phyloP scores from a whole-genome alignment of 192 early-diverging fungal species.

The Kickxella alabastrina region DNA sequence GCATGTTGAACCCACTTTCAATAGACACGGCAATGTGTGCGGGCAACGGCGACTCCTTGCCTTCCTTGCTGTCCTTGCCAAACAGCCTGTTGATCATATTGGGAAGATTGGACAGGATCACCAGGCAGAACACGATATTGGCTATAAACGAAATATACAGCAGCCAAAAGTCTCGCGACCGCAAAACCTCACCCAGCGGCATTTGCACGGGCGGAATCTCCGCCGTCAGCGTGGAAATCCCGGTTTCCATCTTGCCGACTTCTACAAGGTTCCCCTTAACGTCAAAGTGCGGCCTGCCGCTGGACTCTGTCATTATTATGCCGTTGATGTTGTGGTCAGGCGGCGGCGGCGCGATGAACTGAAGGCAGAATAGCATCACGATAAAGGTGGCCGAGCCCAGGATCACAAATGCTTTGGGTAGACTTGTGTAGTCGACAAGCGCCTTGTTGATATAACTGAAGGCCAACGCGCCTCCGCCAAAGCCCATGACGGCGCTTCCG shows the following conservation, averaged over 20 bases:
- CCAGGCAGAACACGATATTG: slow-evolving; percentile 61
- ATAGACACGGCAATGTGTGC: slow-evolving; percentile 56
- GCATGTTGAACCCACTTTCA: slow-evolving; percentile 60
- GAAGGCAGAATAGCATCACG: slow-evolving; percentile 54
- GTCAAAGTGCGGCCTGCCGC: not conserved
- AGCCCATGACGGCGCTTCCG: slow-evolving; percentile 68
- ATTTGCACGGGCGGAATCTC: slow-evolving; percentile 21
- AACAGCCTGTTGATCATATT: slow-evolving; percentile 55
- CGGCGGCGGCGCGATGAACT: slow-evolving; percentile 60
- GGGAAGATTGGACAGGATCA: slow-evolving; percentile 57
- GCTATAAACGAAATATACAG: slow-evolving; percentile 59
- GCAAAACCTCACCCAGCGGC: slow-evolving; percentile 52
- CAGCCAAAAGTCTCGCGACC: slow-evolving; percentile 59
- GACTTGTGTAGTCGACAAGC: slow-evolving; percentile 54
- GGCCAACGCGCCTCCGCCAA: slow-evolving; percentile 70
- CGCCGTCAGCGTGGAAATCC: not conserved
- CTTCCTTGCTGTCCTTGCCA: slow-evolving; percentile 38
- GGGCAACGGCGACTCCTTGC: slow-evolving; percentile 17
- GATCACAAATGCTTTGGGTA: slow-evolving; percentile 63
- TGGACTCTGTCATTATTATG: slow-evolving; percentile 42
- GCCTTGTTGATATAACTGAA: slow-evolving; percentile 62
- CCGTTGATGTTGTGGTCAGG: slow-evolving; percentile 66
- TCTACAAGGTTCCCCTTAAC: not conserved
- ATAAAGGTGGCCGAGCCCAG: slow-evolving; percentile 62
- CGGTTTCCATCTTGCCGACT: slow-evolving; percentile 1